Evolutionary conservation across 106 monocot genomes (phyloP), one percentile per base, ranked within the genome.

Genomic region (Triglochin maritima): DNA sequence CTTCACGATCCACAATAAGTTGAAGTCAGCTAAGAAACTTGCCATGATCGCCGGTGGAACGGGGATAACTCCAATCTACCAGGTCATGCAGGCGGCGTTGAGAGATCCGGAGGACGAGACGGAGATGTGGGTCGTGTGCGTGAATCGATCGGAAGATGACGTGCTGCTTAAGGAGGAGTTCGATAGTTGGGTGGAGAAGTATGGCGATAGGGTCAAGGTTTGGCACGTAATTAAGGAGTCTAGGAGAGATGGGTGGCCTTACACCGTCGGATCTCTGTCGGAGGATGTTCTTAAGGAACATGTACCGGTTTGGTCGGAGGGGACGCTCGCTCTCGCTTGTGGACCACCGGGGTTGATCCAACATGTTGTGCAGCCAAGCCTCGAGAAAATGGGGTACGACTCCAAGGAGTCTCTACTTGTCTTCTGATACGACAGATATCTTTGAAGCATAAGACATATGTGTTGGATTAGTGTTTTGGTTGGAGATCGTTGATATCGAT

Each of bases 11-110:
- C 53, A 82, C 13, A 91, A 88, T 7, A 75, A 88, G 66, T 47
- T 44, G 17, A 80, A 74, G 70, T 68, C 59, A 4, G 91, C 82
- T 4, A 80, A 56, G 69, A 73, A 72, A 69, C 76, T 98, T 4
- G 85, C 84, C 9, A 80, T 98, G 88, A 76, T 98, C 51, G 88
- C 91, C n/a, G 96, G 96, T 4, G 96, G 96, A 4, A 86, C 85
- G 2, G 96, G 96, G 29, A 92, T 98, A 75, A 98, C 96, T 17
- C 96, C 96, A 2, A 67, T 98, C 58, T 98, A 82, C 58, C 91
- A 91, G 72, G 78, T 98, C 57, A 88, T 98, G 56, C 91, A 91
- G 82, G 86, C 91, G 4, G 83, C 88, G 77, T 69, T 91, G 29
- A 57, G 71, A 2, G 87, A 98, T 64, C 79, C 80, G 3, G 80